phyloP scores from a whole-genome alignment of 2,329 filamentous ascomycete species.

The Fusarium musae region DNA sequence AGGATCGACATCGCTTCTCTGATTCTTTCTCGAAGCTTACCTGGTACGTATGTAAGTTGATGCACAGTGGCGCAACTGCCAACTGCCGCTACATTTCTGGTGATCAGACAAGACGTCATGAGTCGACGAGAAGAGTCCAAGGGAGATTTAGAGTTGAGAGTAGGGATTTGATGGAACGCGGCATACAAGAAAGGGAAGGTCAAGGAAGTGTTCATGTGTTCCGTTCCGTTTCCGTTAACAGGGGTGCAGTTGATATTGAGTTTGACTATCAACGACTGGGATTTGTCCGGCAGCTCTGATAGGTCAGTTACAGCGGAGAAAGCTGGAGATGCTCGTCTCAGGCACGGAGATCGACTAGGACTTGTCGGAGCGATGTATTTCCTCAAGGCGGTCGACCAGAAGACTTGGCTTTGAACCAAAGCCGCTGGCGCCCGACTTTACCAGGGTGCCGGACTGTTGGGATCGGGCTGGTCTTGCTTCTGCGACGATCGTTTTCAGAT shows the following conservation, averaged over 20 bases:
- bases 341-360: slow-evolving; percentile 32
- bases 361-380: slow-evolving; percentile 23
- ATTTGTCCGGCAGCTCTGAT: slow-evolving; percentile 12
- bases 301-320: slow-evolving; percentile 23
- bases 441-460: slow-evolving; percentile 35
- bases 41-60: slow-evolving; percentile 24
- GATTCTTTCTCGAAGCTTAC: slow-evolving; percentile 33
- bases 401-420: slow-evolving; percentile 42
- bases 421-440: slow-evolving; percentile 42
- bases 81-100: slow-evolving; percentile 24
- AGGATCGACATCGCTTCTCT: slow-evolving; percentile 26
- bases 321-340: slow-evolving; percentile 36
- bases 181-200: slow-evolving; percentile 1
- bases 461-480: slow-evolving; percentile 18
- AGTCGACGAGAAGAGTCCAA: background rate
- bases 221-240: slow-evolving; percentile 10
- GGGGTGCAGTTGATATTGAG: slow-evolving; percentile 31
- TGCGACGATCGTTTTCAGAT: slow-evolving; percentile 31
- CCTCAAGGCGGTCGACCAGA: slow-evolving; percentile 34
- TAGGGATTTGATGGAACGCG: slow-evolving; percentile 6
- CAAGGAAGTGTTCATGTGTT: slow-evolving; percentile 21
- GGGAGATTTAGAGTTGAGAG: slow-evolving; percentile 16
- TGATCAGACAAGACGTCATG: slow-evolving; percentile 12
- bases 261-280: slow-evolving; percentile 15
- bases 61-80: slow-evolving; percentile 21